A percentile compares a stretch with the other conserved stretches of the same genome.
Conservation (phyloP, 1,284 basidiomycete genomes). For the Austropuccinia psidii region DNA sequence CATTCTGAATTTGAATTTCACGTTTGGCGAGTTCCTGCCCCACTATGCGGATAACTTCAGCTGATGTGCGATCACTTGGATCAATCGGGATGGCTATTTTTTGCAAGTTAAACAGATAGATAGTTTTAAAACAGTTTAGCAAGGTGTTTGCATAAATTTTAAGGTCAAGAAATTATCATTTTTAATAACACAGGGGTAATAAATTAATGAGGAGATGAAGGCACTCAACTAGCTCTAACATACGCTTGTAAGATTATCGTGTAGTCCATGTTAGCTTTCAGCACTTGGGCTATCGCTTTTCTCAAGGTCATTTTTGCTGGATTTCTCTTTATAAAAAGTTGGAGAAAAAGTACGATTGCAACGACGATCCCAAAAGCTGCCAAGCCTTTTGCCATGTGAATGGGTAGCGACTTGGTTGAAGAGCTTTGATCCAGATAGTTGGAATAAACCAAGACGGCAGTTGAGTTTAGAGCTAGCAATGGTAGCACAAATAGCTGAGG, state of each 20-base stretch:
- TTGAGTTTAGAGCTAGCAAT: slow-evolving; percentile 45
- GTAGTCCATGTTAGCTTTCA: slow-evolving; percentile 43
- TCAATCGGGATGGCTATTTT: background rate
- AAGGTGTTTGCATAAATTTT: background rate
- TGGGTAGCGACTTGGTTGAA: slow-evolving; percentile 44
- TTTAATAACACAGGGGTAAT: too few species aligned
- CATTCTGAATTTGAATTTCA: slow-evolving; percentile 46
- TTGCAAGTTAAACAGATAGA: background rate
- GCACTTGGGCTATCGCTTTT: slow-evolving; percentile 43
- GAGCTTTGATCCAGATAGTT: slow-evolving; percentile 43
- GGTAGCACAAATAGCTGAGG: slow-evolving; percentile 42
- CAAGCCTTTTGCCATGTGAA: slow-evolving; percentile 44
- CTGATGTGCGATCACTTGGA: slow-evolving; percentile 39
- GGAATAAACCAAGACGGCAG: slow-evolving; percentile 44
- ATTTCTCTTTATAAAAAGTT: slow-evolving; percentile 47
- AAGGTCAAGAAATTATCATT: too few species aligned
- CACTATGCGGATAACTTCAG: slow-evolving; percentile 43
- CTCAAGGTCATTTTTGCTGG: slow-evolving; percentile 47
- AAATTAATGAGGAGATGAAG: slow-evolving; percentile 27
- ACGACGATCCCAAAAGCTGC: slow-evolving; percentile 47
- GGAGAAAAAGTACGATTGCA: slow-evolving; percentile 45
- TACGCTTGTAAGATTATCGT: slow-evolving; percentile 46
- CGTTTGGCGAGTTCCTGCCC: slow-evolving; percentile 45
- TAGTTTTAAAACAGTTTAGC: background rate
- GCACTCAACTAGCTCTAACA: slow-evolving; percentile 40